Base-by-base conservation (phyloP, 306 rosid genomes). In the Arachis hypogaea region DNA sequence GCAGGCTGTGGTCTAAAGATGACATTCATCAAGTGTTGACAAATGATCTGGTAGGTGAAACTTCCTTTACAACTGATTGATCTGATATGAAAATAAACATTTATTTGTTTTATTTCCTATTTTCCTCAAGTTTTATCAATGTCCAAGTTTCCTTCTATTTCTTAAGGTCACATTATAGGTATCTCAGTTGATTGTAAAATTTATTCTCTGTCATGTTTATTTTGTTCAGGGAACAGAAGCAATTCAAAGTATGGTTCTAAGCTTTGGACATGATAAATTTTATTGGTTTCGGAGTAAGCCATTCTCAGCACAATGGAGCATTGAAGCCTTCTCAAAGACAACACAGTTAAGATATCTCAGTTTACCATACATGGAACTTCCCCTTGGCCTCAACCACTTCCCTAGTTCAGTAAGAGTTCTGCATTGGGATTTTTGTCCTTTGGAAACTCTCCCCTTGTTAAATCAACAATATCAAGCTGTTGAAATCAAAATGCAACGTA, bases 241-340 rank as follows among this genome's bases (percentile, higher is more conserved):
- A 54, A 54, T 14, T 16, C 59, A 54, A 7, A 29, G 29, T 14
- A 6, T 54, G 5, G 59, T 54, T 54, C 30, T 54, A 4, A 54
- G 5, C 59, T 54, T 7, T 7, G 1, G 5, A 36, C n/a, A 29
- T 8, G 11, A 5, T 12, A 5, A 4, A 8, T 68, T 63, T 12
- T 28, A 50, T 5, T 56, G 63, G 9, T 71, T 71, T 30, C 59
- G 46, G 46, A 43, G 1, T 2, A 43, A 43, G 9, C 8, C 46
- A 5, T 43, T 43, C 7, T 5, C 7, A 7, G 61, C 68, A 11
- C 7, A 1, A 33, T 70, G 74, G 67, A 42, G 40, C 22, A 9
- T 43, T 8, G 36, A 59, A 45, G 76, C 67, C 55, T 71, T 71
- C 57, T 71, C 67, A n/a, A 71, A 29, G 36, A 59, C 22, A 78